Conservation (phyloP, 768 basidiomycete genomes). For the Suillus discolor region DNA sequence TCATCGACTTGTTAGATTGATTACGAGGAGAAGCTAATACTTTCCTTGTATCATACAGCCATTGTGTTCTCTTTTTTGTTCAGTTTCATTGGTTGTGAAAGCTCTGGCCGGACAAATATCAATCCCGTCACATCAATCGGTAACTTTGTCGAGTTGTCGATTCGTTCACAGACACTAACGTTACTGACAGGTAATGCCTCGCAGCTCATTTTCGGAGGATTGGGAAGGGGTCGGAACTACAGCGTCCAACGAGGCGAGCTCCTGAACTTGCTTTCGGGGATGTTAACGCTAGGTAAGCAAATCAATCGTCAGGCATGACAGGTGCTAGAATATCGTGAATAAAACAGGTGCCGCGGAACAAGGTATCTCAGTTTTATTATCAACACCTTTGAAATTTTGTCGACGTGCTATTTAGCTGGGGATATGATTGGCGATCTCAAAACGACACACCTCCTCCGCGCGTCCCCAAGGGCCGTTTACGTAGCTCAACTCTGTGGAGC, state of each 20-base stretch:
- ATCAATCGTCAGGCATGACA: neutral
- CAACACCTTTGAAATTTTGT: neutral
- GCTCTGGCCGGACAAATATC: constrained; percentile 57
- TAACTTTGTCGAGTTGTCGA: constrained; percentile 6
- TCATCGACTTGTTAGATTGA: neutral
- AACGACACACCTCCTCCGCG: constrained; percentile 63
- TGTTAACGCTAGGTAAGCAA: constrained; percentile 12
- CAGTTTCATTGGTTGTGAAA: constrained; percentile 67
- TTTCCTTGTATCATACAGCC: constrained; percentile 20
- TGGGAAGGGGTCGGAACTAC: constrained; percentile 46
- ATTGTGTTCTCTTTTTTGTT: constrained; percentile 62
- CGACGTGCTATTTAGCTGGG: constrained; percentile 28
- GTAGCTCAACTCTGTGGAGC: constrained; percentile 58
- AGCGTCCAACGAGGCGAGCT: constrained; percentile 11
- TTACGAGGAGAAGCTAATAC: neutral
- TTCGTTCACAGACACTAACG: constrained; percentile 2
- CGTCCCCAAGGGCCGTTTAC: constrained; percentile 62
- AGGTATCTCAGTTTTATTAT: constrained; percentile 5
- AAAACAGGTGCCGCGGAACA: constrained; percentile 12
- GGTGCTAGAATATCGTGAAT: constrained; percentile 1
- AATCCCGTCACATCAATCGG: constrained; percentile 59
- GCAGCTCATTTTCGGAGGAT: constrained; percentile 64
- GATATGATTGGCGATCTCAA: constrained; percentile 69
- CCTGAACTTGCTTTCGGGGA: constrained; percentile 10
- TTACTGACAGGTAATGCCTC: constrained; percentile 38